A percentile compares a stretch with the other conserved stretches of the same genome.
Evolutionary conservation across 1,284 basidiomycete genomes (phyloP).

Genomic region (Pseudomicrostroma phylloplanum): DNA sequence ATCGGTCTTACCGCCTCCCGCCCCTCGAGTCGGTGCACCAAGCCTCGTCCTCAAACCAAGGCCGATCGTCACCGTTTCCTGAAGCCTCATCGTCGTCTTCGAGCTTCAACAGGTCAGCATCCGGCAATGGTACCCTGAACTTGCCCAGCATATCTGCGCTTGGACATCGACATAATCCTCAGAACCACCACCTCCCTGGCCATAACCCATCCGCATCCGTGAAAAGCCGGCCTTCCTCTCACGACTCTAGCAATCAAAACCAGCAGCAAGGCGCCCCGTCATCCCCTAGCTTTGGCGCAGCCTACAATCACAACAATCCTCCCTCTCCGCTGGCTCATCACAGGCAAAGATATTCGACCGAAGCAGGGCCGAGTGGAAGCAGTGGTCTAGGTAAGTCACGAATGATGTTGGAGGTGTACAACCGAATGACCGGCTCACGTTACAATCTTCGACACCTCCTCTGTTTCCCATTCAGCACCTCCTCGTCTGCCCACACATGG

Average conservation of each 20-base stretch:
- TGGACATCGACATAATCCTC: not conserved
- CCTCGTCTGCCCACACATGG: not conserved
- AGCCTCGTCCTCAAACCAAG: not conserved
- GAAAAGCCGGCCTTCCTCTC: not conserved
- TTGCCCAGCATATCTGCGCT: not conserved
- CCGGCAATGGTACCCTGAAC: not conserved
- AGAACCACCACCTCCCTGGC: too few species aligned
- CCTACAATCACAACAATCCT: not conserved
- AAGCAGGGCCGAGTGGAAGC: not conserved
- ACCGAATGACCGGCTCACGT: not conserved
- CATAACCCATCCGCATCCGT: not conserved
- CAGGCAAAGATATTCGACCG: not conserved
- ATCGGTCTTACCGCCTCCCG: not conserved
- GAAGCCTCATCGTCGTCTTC: not conserved
- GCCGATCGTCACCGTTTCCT: not conserved
- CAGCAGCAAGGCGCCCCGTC: not conserved
- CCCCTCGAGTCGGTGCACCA: not conserved
- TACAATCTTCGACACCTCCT: not conserved
- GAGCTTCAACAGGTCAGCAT: not conserved
- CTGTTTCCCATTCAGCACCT: not conserved
- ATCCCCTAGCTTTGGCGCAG: not conserved
- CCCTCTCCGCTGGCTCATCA: not conserved
- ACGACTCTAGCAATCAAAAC: not conserved
- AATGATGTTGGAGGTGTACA: not conserved
- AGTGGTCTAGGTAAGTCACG: constrained; percentile 1